These are phyloP conservation scores for Phyllosticta citriasiana DNA, from an alignment of 2,329 filamentous ascomycete genomes.

Conservation along the genomic window DNA sequence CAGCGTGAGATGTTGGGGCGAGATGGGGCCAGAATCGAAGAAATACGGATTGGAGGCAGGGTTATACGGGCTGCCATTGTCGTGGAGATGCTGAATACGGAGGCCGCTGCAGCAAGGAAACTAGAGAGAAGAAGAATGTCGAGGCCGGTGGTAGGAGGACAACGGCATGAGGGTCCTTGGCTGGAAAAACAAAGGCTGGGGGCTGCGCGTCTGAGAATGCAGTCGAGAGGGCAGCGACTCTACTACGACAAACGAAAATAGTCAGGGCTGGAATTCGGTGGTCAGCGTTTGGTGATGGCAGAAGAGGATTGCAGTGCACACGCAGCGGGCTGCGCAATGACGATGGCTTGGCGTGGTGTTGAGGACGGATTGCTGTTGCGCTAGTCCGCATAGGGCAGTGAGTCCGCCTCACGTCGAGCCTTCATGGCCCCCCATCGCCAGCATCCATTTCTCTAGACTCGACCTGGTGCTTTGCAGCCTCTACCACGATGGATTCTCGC, in stretches of 20 bases:
- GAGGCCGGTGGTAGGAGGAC: neutral
- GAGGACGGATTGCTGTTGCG: neutral
- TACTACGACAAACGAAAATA: neutral
- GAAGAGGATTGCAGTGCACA: neutral
- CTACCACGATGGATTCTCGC: neutral
- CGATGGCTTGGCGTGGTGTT: slow-evolving; percentile 10
- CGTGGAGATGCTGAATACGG: neutral
- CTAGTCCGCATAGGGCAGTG: slow-evolving; percentile 1
- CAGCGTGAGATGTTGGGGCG: neutral
- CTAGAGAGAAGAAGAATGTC: neutral
- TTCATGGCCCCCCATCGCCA: slow-evolving; percentile 1
- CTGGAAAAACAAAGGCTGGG: neutral
- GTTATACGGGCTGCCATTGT: neutral
- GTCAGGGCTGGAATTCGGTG: neutral
- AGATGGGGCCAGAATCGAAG: neutral
- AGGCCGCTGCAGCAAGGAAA: neutral
- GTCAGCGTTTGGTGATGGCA: neutral
- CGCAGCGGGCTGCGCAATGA: neutral
- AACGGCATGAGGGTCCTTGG: neutral
- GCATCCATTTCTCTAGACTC: no score
- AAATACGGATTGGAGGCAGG: neutral
- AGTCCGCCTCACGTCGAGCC: neutral
- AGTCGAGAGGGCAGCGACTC: neutral
- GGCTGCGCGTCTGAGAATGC: neutral
- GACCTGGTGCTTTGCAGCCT: neutral